A percentile compares a stretch with the other conserved stretches of the same genome.
Conservation (phyloP, 2,329 filamentous ascomycete genomes). For the Fusarium sp. region DNA sequence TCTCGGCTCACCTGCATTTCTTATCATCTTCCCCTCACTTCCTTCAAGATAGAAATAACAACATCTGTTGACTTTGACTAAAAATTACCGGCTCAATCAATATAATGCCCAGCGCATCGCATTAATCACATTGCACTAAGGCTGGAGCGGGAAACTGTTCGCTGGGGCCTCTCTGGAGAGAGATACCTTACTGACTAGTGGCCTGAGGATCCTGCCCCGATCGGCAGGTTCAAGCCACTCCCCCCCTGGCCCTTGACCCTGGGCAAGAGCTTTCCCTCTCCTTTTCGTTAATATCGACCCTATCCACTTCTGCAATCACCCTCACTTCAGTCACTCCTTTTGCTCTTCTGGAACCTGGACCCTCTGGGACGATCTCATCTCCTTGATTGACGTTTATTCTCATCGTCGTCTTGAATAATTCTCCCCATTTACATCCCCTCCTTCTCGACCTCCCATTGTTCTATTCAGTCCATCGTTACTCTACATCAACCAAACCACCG, state of each 20-base stretch:
- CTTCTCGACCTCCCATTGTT: slow-evolving; percentile 28
- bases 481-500: slow-evolving; percentile 11
- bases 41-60: neutral
- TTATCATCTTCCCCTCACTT: slow-evolving; percentile 18
- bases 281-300: slow-evolving; percentile 54
- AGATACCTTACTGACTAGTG: slow-evolving; percentile 41
- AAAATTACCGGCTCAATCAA: slow-evolving; percentile 16
- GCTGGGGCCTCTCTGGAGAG: slow-evolving; percentile 37
- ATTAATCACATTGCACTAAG: slow-evolving; percentile 28
- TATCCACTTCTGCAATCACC: slow-evolving; percentile 53
- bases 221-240: slow-evolving; percentile 51
- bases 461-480: slow-evolving; percentile 24
- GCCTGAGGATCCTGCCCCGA: slow-evolving; percentile 50
- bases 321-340: slow-evolving; percentile 57
- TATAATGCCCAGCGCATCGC: neutral
- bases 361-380: slow-evolving; percentile 41
- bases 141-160: slow-evolving; percentile 35
- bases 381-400: slow-evolving; percentile 41
- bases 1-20: slow-evolving; percentile 37
- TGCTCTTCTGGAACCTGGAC: slow-evolving; percentile 44
- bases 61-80: neutral
- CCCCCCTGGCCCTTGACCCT: slow-evolving; percentile 45
- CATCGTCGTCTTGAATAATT: slow-evolving; percentile 36
- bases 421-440: slow-evolving; percentile 36
- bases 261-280: slow-evolving; percentile 49